Percentiles rank a stretch among this genome's conserved stretches.
phyloP scores from a whole-genome alignment of 2,329 filamentous ascomycete genomes.

The Hypoxylon sp. region DNA sequence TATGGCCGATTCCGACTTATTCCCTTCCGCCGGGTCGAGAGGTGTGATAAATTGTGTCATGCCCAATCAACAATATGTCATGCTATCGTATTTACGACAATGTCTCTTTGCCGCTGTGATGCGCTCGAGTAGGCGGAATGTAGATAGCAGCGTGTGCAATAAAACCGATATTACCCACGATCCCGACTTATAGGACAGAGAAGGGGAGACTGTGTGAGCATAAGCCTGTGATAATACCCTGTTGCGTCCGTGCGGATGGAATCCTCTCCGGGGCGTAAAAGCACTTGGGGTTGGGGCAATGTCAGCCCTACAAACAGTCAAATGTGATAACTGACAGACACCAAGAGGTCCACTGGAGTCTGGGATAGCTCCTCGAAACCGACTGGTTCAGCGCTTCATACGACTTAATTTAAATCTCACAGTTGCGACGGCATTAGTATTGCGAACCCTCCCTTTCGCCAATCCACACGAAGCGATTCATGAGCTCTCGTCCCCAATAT shows the following conservation, averaged over 20 bases:
- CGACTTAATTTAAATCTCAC: too few species aligned
- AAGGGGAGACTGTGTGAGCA: too few species aligned
- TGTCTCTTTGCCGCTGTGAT: neutral
- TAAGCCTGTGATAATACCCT: slow-evolving; percentile 12
- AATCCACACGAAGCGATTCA: neutral
- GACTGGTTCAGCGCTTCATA: too few species aligned
- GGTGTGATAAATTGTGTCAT: neutral
- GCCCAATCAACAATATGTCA: slow-evolving; percentile 1
- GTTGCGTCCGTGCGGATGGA: slow-evolving; percentile 1
- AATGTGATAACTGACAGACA: neutral
- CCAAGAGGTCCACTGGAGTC: too few species aligned
- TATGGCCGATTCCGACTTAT: too few species aligned
- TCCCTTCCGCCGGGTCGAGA: neutral
- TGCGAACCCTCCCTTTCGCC: neutral
- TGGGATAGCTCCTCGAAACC: too few species aligned
- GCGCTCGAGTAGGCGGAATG: too few species aligned
- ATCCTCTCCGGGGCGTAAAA: neutral
- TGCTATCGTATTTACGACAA: slow-evolving; percentile 4
- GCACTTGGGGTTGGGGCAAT: too few species aligned
- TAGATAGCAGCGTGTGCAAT: too few species aligned
- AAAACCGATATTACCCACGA: too few species aligned
- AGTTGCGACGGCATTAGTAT: too few species aligned
- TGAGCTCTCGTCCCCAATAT: neutral
- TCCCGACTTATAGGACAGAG: too few species aligned
- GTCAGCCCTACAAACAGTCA: slow-evolving; percentile 11